Evolutionary conservation across 371 early-diverging fungal genomes (phyloP), one percentile per base, ranked within the genome.

Genomic region (Mortierella sp.): DNA sequence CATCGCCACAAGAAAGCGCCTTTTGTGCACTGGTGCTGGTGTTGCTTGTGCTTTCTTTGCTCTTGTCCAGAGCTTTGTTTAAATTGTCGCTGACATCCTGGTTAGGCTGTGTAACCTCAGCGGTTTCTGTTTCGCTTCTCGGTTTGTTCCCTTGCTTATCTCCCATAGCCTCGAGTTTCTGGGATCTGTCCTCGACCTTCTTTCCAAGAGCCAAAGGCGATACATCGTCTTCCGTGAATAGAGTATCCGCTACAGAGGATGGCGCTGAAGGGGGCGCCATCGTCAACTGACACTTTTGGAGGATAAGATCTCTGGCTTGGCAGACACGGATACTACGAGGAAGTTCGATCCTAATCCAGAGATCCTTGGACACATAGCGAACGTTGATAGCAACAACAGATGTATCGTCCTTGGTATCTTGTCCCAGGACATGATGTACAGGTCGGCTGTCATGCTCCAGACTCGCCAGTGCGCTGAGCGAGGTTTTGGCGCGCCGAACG

Each of bases 301-400:
- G 49, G 31, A 75, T 55, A 8, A 75, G 50, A 34, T 75, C 76
- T 12, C 76, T 59, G 3, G 76, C 76, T 6, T 37, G 47, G 37
- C 57, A 56, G 12, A 75, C 76, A 26, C 64, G 48, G n/a, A 55
- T 50, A 39, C 61, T 57, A 47, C 70, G 55, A 11, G 76, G 69
- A 17, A 75, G 50, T 8, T 75, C 76, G 4, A 75, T 48, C 39
- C 57, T 41, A 23, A 69, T 51, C 76, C 76, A 75, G 11, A 69
- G 43, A 31, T 69, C 76, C 30, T 60, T 68, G 11, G 76, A 56
- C 1, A 75, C 76, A 26, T 60, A 69, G 3, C 76, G 60, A 24
- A 75, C 64, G 26, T 60, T 54, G 28, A 75, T 47, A 0, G 65
- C 47, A 19, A 75, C 68, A 0, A 51, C 46, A 19, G 63, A 44